Base-by-base conservation (phyloP, 2,329 filamentous ascomycete species). In the Aspergillus cejpii region DNA sequence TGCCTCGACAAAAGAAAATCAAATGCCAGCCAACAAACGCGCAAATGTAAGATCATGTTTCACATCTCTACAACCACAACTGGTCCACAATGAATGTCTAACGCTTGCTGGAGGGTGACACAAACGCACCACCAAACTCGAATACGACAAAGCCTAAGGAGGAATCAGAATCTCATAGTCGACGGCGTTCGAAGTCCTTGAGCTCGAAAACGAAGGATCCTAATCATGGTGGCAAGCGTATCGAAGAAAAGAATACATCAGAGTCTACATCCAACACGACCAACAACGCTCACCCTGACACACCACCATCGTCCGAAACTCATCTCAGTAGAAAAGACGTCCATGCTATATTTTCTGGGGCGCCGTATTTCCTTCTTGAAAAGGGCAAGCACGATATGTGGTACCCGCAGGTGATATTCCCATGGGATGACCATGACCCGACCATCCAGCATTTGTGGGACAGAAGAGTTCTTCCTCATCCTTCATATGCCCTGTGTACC, bases 351-450 rank as follows among this genome's bases (percentile, higher is more conserved):
- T 65, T 72, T 34, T 71, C 66, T 1, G 69, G 69, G 1, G 67
- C 69, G 0, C 69, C 69, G 4, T 69, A 70, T 47, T 72, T 71
- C 47, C 54, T 70, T 20, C 60, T 71, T n/a, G 69, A 72, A 46
- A 67, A 62, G 37, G 69, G 68, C 12, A 62, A 59, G 28, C 57
- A 67, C 45, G 58, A 59, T 17, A 59, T 59, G 12, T 71, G 56
- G 56, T 70, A 68, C 50, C 69, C 69, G 6, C 67, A 72, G 43
- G 63, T 69, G 1, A 63, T 72, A 19, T 72, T 71, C 31, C 70
- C 69, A 1, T 71, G 68, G 63, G 67, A 71, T 52, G 57, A 64
- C 6, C 63, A 68, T 38, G 59, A 64, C 19, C 57, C 62, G 2
- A 55, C 58, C 0, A 67, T 71, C 14, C 65, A 70, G 39, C 62